Conservation (phyloP, 83 land plant species). For the Larix sibirica region DNA sequence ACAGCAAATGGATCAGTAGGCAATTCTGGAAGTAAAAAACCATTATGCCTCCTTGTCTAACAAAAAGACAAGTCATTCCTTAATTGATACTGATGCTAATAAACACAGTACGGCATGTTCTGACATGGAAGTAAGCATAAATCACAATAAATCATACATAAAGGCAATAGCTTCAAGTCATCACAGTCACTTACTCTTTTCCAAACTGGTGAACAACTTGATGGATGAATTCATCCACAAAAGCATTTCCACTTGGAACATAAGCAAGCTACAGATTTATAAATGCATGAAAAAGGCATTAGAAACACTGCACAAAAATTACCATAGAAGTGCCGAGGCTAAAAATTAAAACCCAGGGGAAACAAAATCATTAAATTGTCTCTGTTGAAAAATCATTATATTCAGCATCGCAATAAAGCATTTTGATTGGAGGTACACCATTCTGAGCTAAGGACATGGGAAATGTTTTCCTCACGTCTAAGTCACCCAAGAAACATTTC, state of each 20-base stretch:
- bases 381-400: neutral
- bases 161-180: neutral
- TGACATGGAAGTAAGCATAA: neutral
- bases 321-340: neutral
- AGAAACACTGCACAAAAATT: constrained; percentile 10
- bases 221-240: constrained; percentile 16
- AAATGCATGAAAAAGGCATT: neutral
- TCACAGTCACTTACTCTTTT: constrained; percentile 11
- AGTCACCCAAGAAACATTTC: neutral
- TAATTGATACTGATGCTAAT: neutral
- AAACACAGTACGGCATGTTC: neutral
- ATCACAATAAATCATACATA: neutral
- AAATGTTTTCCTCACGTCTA: neutral
- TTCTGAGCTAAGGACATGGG: neutral
- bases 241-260: constrained; percentile 26
- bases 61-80: neutral
- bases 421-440: neutral
- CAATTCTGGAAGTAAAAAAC: neutral
- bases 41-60: neutral
- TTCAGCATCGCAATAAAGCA: neutral
- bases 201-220: constrained; percentile 29
- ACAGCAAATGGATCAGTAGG: constrained; percentile 3
- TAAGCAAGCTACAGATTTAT: constrained; percentile 32
- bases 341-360: neutral
- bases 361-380: neutral